Evolutionary conservation across 73 alveolate genomes (phyloP), one percentile per base, ranked within the genome.

Genomic region (Diophrys sp.): DNA sequence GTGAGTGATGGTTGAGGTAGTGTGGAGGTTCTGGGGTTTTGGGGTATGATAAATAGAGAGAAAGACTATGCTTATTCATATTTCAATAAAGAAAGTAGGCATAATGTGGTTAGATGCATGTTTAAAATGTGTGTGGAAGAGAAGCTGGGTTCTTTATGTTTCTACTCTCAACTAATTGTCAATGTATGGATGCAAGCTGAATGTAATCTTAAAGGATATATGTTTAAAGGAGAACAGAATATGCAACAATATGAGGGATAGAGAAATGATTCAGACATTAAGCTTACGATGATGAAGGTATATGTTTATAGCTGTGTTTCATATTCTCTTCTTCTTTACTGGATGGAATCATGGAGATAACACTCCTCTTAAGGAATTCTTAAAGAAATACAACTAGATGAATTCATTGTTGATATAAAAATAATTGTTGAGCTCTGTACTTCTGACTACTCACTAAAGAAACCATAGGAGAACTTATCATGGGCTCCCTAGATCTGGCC

Each of bases 331-430:
- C 56, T 68, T 23, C 55, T 68, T 55, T 2, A 28, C 31, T 18
- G 75, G 75, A 25, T 44, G 62, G 62, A 44, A 44, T 44, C 62
- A 44, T 44, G 62, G 62, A 62, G 73, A 14, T 62, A 11, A 62
- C n/a, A 26, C 31, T 62, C 8, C 33, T 2, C 54, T 71, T 31
- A 71, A 71, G 29, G 32, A 14, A 29, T 1, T 5, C 1, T 32
- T 71, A 23, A 31, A 25, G 14, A 54, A 71, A 31, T 71, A 71
- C 67, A 23, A 32, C 25, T 71, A 30, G 79, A 71, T 71, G 29
- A 23, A 23, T 23, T 71, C 1, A 28, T 71, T 32, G 79, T 34
- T 14, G 79, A 67, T 1, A 62, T 30, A 2, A 67, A 71, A 32
- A 62, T 30, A 5, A 23, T 1, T 11, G 2, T 29, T 5, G 68